phyloP scores from a whole-genome alignment of 306 rosid genomes.

The Acmispon strigosus region DNA sequence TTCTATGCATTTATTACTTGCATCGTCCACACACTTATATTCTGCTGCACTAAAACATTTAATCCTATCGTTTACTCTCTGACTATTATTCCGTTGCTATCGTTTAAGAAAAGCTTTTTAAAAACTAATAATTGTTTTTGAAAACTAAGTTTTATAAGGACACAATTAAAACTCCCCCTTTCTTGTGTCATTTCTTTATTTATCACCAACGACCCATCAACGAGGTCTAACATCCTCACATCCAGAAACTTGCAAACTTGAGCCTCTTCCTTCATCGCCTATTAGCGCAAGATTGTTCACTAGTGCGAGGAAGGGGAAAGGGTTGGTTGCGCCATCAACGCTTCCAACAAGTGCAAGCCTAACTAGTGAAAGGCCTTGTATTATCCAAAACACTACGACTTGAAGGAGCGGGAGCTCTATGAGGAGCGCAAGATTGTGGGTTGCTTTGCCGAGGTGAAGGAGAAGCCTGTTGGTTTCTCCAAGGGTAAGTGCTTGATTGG shows the following conservation, averaged over 20 bases:
- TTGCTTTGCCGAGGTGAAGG: constrained; percentile 24
- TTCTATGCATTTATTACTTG: no score
- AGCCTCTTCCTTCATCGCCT: constrained; percentile 42
- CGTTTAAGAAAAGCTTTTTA: no score
- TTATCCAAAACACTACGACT: constrained; percentile 31
- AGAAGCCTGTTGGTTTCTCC: constrained; percentile 43
- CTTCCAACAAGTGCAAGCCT: constrained; percentile 44
- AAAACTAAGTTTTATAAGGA: no score
- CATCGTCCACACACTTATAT: no score
- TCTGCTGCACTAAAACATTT: no score
- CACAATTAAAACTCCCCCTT: no score
- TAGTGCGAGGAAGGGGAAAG: constrained; percentile 77
- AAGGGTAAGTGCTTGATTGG: constrained; percentile 50
- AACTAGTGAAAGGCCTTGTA: constrained; percentile 65
- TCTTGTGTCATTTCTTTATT: no score
- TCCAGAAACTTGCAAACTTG: constrained; percentile 63
- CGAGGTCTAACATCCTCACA: constrained; percentile 52
- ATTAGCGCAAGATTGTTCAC: constrained; percentile 46
- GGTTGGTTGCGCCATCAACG: constrained; percentile 38
- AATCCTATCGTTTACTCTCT: no score
- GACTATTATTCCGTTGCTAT: no score
- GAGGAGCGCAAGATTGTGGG: constrained; percentile 39
- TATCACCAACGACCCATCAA: constrained; percentile 31
- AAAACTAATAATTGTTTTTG: no score
- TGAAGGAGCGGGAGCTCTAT: constrained; percentile 55